Conservation (phyloP, 2,329 filamentous ascomycete genomes). For the Fusarium pseudonygamai region DNA sequence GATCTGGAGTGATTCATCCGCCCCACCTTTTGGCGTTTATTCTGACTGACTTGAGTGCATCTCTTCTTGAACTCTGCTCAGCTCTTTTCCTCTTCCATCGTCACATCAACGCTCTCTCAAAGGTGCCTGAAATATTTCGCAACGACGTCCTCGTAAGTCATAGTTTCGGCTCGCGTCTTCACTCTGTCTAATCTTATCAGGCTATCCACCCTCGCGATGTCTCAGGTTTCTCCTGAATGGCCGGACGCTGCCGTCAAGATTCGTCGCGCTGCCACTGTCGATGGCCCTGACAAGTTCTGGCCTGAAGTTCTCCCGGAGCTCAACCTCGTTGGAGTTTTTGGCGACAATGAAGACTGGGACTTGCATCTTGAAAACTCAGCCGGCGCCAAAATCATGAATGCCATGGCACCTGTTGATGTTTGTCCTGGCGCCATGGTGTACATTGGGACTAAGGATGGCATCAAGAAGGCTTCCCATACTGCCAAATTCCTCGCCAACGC, state of each 20-base stretch:
- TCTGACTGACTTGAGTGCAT: neutral
- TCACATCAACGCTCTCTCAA: neutral
- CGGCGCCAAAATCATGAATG: fast-evolving
- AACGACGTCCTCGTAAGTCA: fast-evolving
- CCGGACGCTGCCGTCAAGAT: too few relatives aligned
- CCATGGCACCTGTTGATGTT: neutral
- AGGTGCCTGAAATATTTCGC: neutral
- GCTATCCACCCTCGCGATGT: too few relatives aligned
- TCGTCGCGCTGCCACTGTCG: neutral
- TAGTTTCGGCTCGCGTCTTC: fast-evolving
- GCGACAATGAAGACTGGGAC: fast-evolving
- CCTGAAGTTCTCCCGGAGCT: neutral
- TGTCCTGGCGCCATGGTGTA: neutral
- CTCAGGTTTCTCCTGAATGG: too few relatives aligned
- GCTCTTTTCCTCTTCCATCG: neutral
- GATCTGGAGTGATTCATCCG: neutral
- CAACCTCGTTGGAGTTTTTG: fast-evolving
- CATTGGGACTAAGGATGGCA: neutral
- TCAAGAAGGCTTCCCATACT: fast-evolving
- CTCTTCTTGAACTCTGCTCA: neutral
- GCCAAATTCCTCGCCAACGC: neutral
- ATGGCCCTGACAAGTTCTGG: neutral
- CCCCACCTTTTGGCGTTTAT: neutral
- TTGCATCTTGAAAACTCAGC: neutral
- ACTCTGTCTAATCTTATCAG: neutral